phyloP scores from a whole-genome alignment of 768 basidiomycete species.

The Fistulinella prunicolor region DNA sequence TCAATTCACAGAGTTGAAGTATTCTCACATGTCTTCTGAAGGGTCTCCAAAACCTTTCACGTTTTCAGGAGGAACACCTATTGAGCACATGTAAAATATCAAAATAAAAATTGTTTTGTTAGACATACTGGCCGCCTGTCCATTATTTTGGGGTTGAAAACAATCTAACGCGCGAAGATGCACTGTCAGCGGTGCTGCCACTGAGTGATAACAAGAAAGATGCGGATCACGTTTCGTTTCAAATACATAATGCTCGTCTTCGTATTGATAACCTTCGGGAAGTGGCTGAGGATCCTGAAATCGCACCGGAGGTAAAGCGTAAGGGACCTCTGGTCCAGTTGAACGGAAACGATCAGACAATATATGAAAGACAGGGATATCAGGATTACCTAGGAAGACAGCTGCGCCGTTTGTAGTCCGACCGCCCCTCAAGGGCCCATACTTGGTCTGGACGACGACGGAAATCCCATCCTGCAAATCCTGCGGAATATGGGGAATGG shows the following conservation, averaged over 20 bases:
- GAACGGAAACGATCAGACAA: background rate
- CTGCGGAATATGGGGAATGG: conserved; percentile 10
- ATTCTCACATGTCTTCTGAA: conserved; percentile 60
- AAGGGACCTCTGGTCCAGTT: conserved; percentile 57
- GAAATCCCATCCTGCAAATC: conserved; percentile 2
- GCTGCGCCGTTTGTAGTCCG: conserved; percentile 57
- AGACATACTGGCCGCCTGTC: conserved; percentile 51
- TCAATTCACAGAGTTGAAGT: background rate
- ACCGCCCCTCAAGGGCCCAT: conserved; percentile 58
- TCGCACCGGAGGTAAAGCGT: conserved; percentile 61
- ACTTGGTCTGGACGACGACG: conserved; percentile 45
- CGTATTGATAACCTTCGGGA: conserved; percentile 53
- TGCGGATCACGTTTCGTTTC: conserved; percentile 52
- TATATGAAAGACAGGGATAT: background rate
- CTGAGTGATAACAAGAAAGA: background rate
- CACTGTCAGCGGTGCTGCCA: background rate
- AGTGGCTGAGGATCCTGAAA: conserved; percentile 62
- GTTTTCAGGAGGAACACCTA: conserved; percentile 50
- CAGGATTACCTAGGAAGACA: conserved; percentile 55
- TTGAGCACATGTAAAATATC: background rate
- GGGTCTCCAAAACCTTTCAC: conserved; percentile 65
- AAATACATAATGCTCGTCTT: conserved; percentile 53
- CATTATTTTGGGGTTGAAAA: conserved; percentile 59
- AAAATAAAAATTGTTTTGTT: too few species aligned
- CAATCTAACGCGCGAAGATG: conserved; percentile 39